These are phyloP conservation scores for Liriodendron chinense DNA, from an alignment of 164 flowering plant genomes.

Conservation along the genomic window DNA sequence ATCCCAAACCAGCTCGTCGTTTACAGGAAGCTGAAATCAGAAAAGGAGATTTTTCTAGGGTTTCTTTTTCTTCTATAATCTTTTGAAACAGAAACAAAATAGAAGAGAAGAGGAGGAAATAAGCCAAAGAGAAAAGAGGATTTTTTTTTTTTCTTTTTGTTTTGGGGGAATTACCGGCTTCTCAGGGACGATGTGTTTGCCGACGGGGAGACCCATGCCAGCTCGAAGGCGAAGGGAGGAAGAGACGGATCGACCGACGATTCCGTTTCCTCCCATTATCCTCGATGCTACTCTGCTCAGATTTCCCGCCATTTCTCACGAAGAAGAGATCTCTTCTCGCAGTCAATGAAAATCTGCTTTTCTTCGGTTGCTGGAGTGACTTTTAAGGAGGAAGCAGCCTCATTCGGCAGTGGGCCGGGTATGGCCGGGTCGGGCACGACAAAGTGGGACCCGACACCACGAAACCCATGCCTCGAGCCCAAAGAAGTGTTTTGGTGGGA, in stretches of 20 bases:
- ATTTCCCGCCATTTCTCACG: slow-evolving; percentile 67
- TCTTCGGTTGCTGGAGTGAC: too few relatives aligned
- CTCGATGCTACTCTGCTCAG: slow-evolving; percentile 69
- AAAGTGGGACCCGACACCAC: too few relatives aligned
- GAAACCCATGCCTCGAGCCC: too few relatives aligned
- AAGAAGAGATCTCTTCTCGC: background rate
- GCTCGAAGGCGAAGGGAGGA: slow-evolving; percentile 87
- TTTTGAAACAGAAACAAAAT: background rate
- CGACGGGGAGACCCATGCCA: slow-evolving; percentile 99
- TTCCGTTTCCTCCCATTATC: slow-evolving; percentile 81
- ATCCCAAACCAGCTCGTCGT: slow-evolving; percentile 94
- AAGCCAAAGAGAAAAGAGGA: background rate
- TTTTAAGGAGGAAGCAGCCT: too few relatives aligned
- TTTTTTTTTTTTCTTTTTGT: background rate
- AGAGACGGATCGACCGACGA: slow-evolving; percentile 61
- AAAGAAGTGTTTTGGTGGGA: too few relatives aligned
- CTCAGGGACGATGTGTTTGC: slow-evolving; percentile 90
- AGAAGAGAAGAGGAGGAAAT: background rate
- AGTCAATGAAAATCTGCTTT: too few relatives aligned
- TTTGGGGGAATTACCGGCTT: slow-evolving; percentile 52
- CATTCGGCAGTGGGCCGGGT: too few relatives aligned
- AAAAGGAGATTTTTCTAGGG: slow-evolving; percentile 2
- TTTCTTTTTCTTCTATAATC: background rate
- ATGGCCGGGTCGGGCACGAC: too few relatives aligned
- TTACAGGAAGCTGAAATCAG: slow-evolving; percentile 60